phyloP scores from a whole-genome alignment of 2,329 filamentous ascomycete species.

The Epichloe sibirici region DNA sequence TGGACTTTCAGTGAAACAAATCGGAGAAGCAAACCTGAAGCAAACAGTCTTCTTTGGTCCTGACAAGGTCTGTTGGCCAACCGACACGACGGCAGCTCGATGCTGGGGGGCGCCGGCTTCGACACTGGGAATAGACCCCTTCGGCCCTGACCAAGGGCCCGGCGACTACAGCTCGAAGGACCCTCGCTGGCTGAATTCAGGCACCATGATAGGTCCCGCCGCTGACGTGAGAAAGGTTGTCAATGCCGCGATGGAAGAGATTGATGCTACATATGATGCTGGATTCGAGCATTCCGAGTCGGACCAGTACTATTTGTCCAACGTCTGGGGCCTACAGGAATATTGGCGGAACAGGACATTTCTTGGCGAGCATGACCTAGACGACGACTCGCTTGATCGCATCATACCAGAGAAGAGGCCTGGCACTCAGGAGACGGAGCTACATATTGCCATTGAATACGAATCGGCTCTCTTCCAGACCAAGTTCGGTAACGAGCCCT shows the following conservation, averaged over 20 bases:
- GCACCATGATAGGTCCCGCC: conserved; percentile 31
- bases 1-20: conserved; percentile 23
- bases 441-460: conserved; percentile 28
- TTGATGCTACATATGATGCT: conserved; percentile 22
- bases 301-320: conserved; percentile 31
- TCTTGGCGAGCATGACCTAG: conserved; percentile 10
- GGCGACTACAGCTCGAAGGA: conserved; percentile 20
- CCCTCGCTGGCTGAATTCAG: conserved; percentile 32
- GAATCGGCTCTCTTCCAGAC: conserved; percentile 29
- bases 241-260: conserved; percentile 15
- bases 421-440: conserved; percentile 15
- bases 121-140: conserved; percentile 18
- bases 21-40: conserved; percentile 18
- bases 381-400: conserved; percentile 10
- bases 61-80: conserved; percentile 33
- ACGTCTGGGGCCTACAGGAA: conserved; percentile 31
- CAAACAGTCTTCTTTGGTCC: conserved; percentile 32
- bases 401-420: conserved; percentile 11
- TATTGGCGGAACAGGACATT: conserved; percentile 23
- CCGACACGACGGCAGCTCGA: conserved; percentile 21
- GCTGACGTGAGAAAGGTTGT: conserved; percentile 17
- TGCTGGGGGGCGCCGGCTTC: conserved; percentile 29
- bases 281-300: conserved; percentile 26
- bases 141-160: conserved; percentile 23
- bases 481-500: conserved; percentile 23